Evolutionary conservation across 371 early-diverging fungal species (phyloP), one percentile per base, ranked within the genome.

Genomic region (Mortierella sp.): DNA sequence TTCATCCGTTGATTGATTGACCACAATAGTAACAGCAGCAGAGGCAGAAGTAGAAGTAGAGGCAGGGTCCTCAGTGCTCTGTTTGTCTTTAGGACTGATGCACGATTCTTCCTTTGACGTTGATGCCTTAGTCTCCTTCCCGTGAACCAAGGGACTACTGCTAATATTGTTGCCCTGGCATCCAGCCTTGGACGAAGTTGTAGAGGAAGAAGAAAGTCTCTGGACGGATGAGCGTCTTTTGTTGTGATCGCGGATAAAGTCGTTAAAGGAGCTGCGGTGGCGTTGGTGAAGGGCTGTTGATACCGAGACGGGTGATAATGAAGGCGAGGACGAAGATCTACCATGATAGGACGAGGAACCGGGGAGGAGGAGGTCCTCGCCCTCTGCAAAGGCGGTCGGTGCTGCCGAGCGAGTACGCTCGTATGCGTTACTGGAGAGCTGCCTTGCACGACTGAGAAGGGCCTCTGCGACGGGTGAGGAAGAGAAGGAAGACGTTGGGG

Each of bases 301-400:
- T 24, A 49, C 49, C 19, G 51, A 43, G 17, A 60, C 47, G 8
- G 72, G 72, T 3, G 61, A 56, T 9, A 71, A 46, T 7, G 66
- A 72, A 5, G 56, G 23, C 24, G 54, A 28, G 28, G 23, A 44
- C 2, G 39, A 1, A 8, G 63, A 17, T 4, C 32, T 31, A 47
- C 63, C 37, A 34, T 34, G 37, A 7, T 11, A 14, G 11, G 37
- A 34, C 11, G 37, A 34, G 11, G 37, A 34, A 14, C 37, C 37
- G 37, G 1, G 1, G 37, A 34, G 32, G 21, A 59, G 21, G 7
- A 34, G 26, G 4, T 75, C 69, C 31, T 75, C 75, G 5, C 75
- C 75, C 48, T 75, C 69, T 21, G 75, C 60, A 58, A 75, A 75
- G 46, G 60, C 37, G 3, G 49, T 32, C 11, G 68, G 73, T 30